Conservation (phyloP, 2,329 filamentous ascomycete species). For the Emmonsiellopsis sp. region DNA sequence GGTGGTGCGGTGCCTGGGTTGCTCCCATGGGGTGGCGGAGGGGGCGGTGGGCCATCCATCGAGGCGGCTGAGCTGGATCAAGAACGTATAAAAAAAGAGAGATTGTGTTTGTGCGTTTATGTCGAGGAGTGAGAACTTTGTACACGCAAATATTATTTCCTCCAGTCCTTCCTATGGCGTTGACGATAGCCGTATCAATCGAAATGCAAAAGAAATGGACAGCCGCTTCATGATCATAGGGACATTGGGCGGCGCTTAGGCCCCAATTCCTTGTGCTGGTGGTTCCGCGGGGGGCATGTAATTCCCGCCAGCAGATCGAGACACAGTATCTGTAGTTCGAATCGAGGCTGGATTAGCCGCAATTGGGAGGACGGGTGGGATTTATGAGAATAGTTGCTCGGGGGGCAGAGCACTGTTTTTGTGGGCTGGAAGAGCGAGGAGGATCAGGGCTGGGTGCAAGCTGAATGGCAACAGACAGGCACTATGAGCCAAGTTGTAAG, state of each 20-base stretch:
- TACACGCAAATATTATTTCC: not conserved
- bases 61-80: not conserved
- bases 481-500: no score
- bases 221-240: not conserved
- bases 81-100: not conserved
- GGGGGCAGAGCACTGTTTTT: no score
- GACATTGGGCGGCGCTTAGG: not conserved
- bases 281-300: not conserved
- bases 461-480: no score
- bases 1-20: slow-evolving; percentile 41
- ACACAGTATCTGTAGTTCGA: not conserved
- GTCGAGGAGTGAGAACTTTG: not conserved
- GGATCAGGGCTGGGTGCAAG: no score
- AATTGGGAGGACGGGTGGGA: not conserved
- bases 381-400: no score
- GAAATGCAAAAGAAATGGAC: not conserved
- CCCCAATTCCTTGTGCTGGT: not conserved
- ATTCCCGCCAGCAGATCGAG: not conserved
- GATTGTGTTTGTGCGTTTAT: not conserved
- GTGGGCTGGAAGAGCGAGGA: no score
- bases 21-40: slow-evolving; percentile 76
- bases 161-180: not conserved
- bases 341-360: not conserved
- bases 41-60: slow-evolving; percentile 44
- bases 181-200: not conserved